Evolutionary conservation across 2,329 filamentous ascomycete genomes (phyloP).

Genomic region (Apiospora koreana): DNA sequence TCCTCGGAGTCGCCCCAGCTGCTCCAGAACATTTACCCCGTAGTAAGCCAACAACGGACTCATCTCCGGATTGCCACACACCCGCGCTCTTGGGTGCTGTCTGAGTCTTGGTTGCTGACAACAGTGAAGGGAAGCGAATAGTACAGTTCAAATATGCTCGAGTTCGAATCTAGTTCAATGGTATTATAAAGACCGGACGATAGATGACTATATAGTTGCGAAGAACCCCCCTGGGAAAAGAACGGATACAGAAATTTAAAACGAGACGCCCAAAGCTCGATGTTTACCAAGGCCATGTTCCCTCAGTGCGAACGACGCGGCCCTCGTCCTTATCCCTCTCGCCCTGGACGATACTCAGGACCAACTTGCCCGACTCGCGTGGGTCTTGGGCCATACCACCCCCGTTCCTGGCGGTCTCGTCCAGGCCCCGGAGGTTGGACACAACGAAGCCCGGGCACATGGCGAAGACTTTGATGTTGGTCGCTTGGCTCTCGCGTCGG

Average conservation of each 20-base stretch:
- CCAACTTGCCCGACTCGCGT: slow-evolving; percentile 36
- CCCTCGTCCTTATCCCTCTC: slow-evolving; percentile 41
- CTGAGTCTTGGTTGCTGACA: background rate
- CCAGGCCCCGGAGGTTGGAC: slow-evolving; percentile 36
- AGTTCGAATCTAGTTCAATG: no score
- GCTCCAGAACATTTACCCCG: background rate
- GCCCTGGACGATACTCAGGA: slow-evolving; percentile 42
- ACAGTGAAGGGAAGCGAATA: background rate
- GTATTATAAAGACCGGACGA: background rate
- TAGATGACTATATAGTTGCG: background rate
- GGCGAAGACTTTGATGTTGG: slow-evolving; percentile 40
- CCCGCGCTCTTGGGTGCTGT: background rate
- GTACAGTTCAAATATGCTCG: background rate
- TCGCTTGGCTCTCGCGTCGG: slow-evolving; percentile 39
- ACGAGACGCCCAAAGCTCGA: no score
- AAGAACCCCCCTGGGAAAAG: background rate
- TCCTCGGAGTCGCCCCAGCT: background rate
- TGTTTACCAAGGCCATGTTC: slow-evolving; percentile 26
- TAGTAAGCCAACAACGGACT: background rate
- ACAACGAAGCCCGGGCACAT: slow-evolving; percentile 44
- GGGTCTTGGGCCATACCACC: slow-evolving; percentile 34
- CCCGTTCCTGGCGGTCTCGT: slow-evolving; percentile 23
- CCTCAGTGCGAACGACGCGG: slow-evolving; percentile 29
- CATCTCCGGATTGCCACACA: background rate
- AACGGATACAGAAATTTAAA: background rate